Evolutionary conservation across 768 basidiomycete genomes (phyloP), one percentile per base, ranked within the genome.

Genomic region (Lentinula detonsa): DNA sequence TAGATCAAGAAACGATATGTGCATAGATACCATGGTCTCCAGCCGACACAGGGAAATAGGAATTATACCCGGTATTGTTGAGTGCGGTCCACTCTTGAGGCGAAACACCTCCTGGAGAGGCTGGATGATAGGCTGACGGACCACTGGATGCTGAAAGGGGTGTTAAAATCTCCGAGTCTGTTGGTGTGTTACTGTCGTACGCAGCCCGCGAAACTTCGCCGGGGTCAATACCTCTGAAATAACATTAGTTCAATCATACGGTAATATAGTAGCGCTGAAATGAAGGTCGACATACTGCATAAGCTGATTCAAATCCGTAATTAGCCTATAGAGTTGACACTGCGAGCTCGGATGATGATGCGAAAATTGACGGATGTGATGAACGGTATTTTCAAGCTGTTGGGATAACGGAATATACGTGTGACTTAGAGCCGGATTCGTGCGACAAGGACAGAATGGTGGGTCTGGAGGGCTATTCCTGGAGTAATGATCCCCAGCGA

Each of bases 41-140:
- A 7, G 73, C 60, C 46, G 80, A 73, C 62, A 85, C 75, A 37
- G 87, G 83, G 68, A 90, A 90, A 71, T 90, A 90, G 5, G 88
- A 78, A 59, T 85, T 87, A 72, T 86, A 89, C 35, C 82, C 80
- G 13, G 77, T 71, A 33, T 81, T 67, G 23, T 81, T 76, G 69
- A 86, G 76, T 61, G 81, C 76, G 64, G 77, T 82, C 87, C 86
- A 87, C 71, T 87, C 81, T 64, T 84, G 81, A 43, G 82, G 81
- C 59, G 83, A 78, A 66, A 82, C 80, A 69, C 76, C 81, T 62
- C 71, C 71, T 64, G 75, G 40, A 46, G 62, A 62, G 50, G 33
- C 34, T 28, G 72, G 68, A 53, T 79, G 77, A 67, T 79, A 82
- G 15, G 78, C 78, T 8, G 74, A 65, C 45, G 79, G 79, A n/a